phyloP scores from a whole-genome alignment of 129 eudicot species.

The Scalesia atractyloides region DNA sequence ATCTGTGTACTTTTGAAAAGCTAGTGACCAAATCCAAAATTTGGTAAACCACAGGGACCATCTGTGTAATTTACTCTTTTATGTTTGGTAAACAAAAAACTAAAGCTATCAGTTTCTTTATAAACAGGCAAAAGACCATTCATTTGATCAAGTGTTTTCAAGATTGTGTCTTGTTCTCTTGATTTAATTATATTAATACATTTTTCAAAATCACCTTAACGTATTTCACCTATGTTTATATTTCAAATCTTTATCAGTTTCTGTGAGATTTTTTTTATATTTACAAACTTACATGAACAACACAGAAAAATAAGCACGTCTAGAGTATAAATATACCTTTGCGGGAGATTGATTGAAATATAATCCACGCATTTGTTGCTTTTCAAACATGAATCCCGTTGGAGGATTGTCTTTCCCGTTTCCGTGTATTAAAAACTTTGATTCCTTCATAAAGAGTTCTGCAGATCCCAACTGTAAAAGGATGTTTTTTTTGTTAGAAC shows the following conservation, averaged over 20 bases:
- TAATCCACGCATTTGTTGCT: slow-evolving; percentile 83
- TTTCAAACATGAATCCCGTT: slow-evolving; percentile 95
- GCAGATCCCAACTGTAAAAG: slow-evolving; percentile 89
- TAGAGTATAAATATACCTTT: slow-evolving; percentile 52
- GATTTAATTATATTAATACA: neutral
- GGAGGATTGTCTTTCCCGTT: slow-evolving; percentile 92
- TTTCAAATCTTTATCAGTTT: neutral
- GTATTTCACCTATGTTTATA: neutral
- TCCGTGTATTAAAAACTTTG: slow-evolving; percentile 75
- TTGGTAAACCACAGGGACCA: too few species aligned
- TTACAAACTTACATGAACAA: neutral
- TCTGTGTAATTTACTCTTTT: too few species aligned
- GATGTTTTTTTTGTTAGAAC: slow-evolving; percentile 14
- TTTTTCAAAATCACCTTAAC: neutral
- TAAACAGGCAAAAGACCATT: neutral
- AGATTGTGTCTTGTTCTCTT: neutral
- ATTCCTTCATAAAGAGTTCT: slow-evolving; percentile 74
- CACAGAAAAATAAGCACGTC: neutral
- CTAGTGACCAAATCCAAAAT: too few species aligned
- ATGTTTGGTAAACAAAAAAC: too few species aligned
- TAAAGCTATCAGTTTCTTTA: neutral
- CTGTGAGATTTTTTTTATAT: neutral
- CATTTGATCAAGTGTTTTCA: neutral
- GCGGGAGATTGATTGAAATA: slow-evolving; percentile 90
- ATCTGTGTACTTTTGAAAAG: too few species aligned